Evolutionary conservation across 495 filamentous ascomycete genomes (phyloP).

Genomic region (Pyrenula aspistea): DNA sequence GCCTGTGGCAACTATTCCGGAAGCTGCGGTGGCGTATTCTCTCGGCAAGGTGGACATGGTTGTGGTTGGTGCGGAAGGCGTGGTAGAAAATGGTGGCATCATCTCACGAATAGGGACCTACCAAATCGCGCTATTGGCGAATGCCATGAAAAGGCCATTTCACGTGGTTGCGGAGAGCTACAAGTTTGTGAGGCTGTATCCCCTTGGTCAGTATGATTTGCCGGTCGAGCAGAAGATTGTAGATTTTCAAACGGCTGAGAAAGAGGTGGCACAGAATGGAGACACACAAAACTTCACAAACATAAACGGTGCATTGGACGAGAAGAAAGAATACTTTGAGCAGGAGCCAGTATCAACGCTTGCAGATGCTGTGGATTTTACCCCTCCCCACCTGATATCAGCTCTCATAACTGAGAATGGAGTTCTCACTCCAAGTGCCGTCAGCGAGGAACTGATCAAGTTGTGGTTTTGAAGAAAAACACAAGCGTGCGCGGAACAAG

Average conservation of each 20-base stretch:
- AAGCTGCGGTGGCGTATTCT: conserved; percentile 73
- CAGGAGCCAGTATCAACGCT: conserved; percentile 11
- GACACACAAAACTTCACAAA: conserved; percentile 10
- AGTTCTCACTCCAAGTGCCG: conserved; percentile 61
- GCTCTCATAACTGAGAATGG: conserved; percentile 69
- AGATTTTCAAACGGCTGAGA: conserved; percentile 48
- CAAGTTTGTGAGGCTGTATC: conserved; percentile 80
- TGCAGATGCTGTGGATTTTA: conserved; percentile 68
- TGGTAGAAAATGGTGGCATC: conserved; percentile 87
- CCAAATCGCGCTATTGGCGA: conserved; percentile 76
- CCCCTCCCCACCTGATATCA: conserved; percentile 69
- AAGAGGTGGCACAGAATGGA: conserved; percentile 17
- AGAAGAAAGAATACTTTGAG: conserved; percentile 1
- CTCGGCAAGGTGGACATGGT: conserved; percentile 70
- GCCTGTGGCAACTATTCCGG: conserved; percentile 71
- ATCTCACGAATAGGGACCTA: conserved; percentile 85
- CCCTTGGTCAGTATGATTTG: conserved; percentile 65
- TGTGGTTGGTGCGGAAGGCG: conserved; percentile 86
- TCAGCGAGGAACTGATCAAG: conserved; percentile 68
- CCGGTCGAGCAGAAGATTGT: conserved; percentile 65
- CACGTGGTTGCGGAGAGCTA: conserved; percentile 92
- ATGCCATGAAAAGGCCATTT: conserved; percentile 65
- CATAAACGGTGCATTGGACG: conserved; percentile 3
- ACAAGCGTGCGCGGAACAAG: neutral
- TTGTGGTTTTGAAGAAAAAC: conserved; percentile 50